phyloP scores from a whole-genome alignment of 2,329 filamentous ascomycete species.

The Escovopsis sp. region DNA sequence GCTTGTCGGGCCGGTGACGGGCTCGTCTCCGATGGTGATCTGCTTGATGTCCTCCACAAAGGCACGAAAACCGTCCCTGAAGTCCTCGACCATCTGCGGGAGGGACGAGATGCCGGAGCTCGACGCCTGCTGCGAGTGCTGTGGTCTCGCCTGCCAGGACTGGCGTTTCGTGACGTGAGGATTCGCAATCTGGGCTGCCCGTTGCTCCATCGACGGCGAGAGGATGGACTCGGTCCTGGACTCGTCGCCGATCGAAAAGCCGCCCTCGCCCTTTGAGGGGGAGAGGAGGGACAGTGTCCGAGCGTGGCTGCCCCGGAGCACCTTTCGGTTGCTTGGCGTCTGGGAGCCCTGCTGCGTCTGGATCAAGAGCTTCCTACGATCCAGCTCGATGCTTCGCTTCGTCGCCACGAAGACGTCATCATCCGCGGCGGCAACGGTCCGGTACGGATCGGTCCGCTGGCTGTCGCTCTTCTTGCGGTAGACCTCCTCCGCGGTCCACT shows the following conservation, averaged over 20 bases:
- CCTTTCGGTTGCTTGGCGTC: slow-evolving; percentile 35
- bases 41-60: slow-evolving; percentile 93
- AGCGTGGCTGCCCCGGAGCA: slow-evolving; percentile 53
- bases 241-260: slow-evolving; percentile 29
- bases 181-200: slow-evolving; percentile 21
- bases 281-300: slow-evolving; percentile 68
- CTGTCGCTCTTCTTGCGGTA: slow-evolving; percentile 52
- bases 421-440: slow-evolving; percentile 7
- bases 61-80: slow-evolving; percentile 79
- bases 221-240: slow-evolving; percentile 14
- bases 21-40: slow-evolving; percentile 91
- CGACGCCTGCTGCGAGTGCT: slow-evolving; percentile 19
- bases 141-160: slow-evolving; percentile 42
- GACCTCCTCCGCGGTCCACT: slow-evolving; percentile 67
- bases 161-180: slow-evolving; percentile 37
- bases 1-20: slow-evolving; percentile 38
- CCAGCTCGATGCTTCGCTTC: slow-evolving; percentile 45
- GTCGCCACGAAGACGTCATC: slow-evolving; percentile 19
- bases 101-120: slow-evolving; percentile 13
- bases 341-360: slow-evolving; percentile 28
- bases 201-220: slow-evolving; percentile 16
- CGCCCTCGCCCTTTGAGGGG: slow-evolving; percentile 34
- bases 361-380: slow-evolving; percentile 56
- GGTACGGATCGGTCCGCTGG: slow-evolving; percentile 3
- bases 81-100: slow-evolving; percentile 77